Conservation (phyloP, 192 early-diverging fungal species). For the Entrophospora sp. region DNA sequence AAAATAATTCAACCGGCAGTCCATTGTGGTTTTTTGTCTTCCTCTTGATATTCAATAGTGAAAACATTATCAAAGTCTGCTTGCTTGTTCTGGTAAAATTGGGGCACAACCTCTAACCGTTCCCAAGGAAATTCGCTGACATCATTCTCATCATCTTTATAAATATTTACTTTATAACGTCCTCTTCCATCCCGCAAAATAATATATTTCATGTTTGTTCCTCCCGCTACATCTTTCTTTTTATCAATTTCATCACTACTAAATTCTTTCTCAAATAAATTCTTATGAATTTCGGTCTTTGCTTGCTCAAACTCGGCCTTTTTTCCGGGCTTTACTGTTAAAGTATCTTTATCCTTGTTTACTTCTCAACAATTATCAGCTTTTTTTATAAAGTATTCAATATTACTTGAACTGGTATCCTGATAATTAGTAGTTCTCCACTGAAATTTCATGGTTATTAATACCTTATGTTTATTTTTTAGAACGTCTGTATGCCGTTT, state of each 20-base stretch:
- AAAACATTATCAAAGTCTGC: background rate
- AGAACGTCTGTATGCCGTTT: background rate
- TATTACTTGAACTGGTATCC: background rate
- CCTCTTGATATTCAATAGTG: background rate
- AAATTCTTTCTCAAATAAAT: too few relatives aligned
- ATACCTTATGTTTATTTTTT: background rate
- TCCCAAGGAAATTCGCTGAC: background rate
- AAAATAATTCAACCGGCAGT: slow-evolving; percentile 1
- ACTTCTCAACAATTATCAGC: background rate
- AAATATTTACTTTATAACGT: slow-evolving; percentile 2
- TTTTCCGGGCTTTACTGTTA: slow-evolving; percentile 1
- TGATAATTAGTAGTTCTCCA: background rate
- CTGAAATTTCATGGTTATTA: slow-evolving; percentile 2
- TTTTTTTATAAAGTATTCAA: slow-evolving; percentile 5
- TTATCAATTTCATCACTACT: background rate
- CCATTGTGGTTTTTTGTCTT: background rate
- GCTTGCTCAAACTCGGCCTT: background rate
- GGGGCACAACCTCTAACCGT: background rate
- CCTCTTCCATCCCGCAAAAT: background rate
- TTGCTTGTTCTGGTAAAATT: background rate
- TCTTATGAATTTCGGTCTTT: background rate
- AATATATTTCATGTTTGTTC: background rate
- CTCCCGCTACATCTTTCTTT: background rate
- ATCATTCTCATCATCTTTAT: background rate
- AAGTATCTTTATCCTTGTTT: background rate